Base-by-base conservation (phyloP, 1,284 basidiomycete genomes). In the Ustilago cynodontis region DNA sequence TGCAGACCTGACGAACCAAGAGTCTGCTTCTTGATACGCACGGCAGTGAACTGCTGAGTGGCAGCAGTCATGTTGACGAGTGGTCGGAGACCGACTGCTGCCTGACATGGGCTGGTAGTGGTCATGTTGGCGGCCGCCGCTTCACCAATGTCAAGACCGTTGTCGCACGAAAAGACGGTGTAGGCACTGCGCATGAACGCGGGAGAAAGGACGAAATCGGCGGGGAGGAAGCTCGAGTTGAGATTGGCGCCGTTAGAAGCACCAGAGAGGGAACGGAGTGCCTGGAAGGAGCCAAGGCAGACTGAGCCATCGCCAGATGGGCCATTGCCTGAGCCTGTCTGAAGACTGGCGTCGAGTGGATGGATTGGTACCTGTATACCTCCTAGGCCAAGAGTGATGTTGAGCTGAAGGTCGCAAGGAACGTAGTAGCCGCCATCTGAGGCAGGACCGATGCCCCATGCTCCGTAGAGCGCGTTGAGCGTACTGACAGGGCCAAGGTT, bases 221-320 rank as follows among this genome's bases (percentile, higher is more conserved):
- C 81, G 10, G 77, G 75, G 18, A 77, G 59, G 59, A 66, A 64
- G 47, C 64, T 71, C 24, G 71, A 43, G 52, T 75, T 71, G 33
- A 59, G 60, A 26, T 69, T 66, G 53, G 68, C 51, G 45, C 66
- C 63, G 28, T 56, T 68, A 13, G 68, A 77, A 2, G 72, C 14
- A 37, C 69, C 59, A 1, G 73, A 77, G 47, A 71, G 68, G 33
- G 67, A 70, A 13, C 65, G 66, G 24, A 78, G 55, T 11, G 82
- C 71, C 57, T 83, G 82, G 65, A 83, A 83, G n/a, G 78, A 71
- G 49, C 81, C 82, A 16, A 83, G 62, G 56, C 82, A 83, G 58
- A 62, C 58, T 53, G 69, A 59, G 28, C 55, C 50, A 11, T 64
- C 61, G 37, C 52, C 33, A 9, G 71, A 67, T 24, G 65, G 57